A percentile compares a stretch with the other conserved stretches of the same genome.
phyloP scores from a whole-genome alignment of 148 eudicot species.

The Fallopia convolvulus region DNA sequence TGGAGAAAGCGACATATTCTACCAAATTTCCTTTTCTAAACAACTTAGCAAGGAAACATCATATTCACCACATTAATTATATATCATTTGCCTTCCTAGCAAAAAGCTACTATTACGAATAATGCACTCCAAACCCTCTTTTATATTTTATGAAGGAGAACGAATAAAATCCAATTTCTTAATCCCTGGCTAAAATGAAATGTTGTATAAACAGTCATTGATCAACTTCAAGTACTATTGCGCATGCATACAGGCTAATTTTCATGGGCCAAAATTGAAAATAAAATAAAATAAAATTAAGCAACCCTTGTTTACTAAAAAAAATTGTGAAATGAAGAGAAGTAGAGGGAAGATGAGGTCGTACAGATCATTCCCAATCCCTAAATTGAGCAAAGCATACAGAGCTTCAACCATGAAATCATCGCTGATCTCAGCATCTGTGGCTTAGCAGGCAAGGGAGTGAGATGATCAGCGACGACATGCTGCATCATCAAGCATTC shows the following conservation, averaged over 20 bases:
- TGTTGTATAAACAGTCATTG: neutral
- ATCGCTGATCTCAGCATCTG: conserved; percentile 4
- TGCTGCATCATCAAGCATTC: conserved; percentile 64
- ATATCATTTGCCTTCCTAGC: neutral
- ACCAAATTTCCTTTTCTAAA: neutral
- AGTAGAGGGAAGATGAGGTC: conserved; percentile 13
- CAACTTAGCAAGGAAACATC: conserved; percentile 1
- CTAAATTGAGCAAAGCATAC: conserved; percentile 82
- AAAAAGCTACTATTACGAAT: neutral
- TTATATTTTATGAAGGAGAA: neutral
- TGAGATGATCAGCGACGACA: neutral
- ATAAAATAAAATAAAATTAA: neutral
- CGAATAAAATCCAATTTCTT: neutral
- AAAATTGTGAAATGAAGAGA: neutral
- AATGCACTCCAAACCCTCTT: neutral
- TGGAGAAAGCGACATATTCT: neutral
- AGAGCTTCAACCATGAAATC: conserved; percentile 44
- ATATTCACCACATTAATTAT: conserved; percentile 2
- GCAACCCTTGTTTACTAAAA: neutral
- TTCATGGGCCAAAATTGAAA: neutral
- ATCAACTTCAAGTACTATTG: neutral
- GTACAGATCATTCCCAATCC: conserved; percentile 73
- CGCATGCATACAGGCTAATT: neutral
- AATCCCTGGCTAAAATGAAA: neutral
- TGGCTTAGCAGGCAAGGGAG: neutral